Evolutionary conservation across 495 filamentous ascomycete species (phyloP).

Genomic region (Chaetomium fimeti): DNA sequence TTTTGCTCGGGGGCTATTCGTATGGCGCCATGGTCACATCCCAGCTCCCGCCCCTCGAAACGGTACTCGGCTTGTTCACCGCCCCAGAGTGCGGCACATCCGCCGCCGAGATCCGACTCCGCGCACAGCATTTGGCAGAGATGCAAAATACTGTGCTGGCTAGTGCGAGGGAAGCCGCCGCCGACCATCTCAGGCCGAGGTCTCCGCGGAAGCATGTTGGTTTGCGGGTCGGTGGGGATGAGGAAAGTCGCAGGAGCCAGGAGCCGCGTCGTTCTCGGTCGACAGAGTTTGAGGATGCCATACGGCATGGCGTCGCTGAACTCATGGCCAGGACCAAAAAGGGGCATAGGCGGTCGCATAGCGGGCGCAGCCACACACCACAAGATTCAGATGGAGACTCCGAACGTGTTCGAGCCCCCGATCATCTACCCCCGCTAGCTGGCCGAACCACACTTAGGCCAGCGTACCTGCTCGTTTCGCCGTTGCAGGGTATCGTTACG

Average conservation of each 20-base stretch:
- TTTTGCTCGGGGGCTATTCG: conserved; percentile 82
- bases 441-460: conserved; percentile 36
- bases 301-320: conserved; percentile 43
- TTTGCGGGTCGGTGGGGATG: conserved; percentile 43
- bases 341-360: conserved; percentile 9
- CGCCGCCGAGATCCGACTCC: conserved; percentile 62
- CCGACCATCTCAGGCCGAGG: conserved; percentile 25
- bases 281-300: conserved; percentile 38
- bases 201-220: conserved; percentile 37
- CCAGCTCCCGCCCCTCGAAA: conserved; percentile 61
- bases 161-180: conserved; percentile 26
- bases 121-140: conserved; percentile 61
- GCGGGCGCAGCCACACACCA: conserved; percentile 22
- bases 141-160: conserved; percentile 49
- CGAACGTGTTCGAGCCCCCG: background rate
- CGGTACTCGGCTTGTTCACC: conserved; percentile 60
- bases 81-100: conserved; percentile 50
- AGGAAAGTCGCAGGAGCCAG: conserved; percentile 36
- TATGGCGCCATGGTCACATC: conserved; percentile 83
- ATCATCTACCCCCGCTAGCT: conserved; percentile 30
- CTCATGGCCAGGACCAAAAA: conserved; percentile 39
- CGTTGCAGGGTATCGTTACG: conserved; percentile 64
- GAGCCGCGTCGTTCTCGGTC: conserved; percentile 32
- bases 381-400: conserved; percentile 10
- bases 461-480: conserved; percentile 79